phyloP scores from a whole-genome alignment of 176 grass and related monocot genomes.

The Phoenix dactylifera region DNA sequence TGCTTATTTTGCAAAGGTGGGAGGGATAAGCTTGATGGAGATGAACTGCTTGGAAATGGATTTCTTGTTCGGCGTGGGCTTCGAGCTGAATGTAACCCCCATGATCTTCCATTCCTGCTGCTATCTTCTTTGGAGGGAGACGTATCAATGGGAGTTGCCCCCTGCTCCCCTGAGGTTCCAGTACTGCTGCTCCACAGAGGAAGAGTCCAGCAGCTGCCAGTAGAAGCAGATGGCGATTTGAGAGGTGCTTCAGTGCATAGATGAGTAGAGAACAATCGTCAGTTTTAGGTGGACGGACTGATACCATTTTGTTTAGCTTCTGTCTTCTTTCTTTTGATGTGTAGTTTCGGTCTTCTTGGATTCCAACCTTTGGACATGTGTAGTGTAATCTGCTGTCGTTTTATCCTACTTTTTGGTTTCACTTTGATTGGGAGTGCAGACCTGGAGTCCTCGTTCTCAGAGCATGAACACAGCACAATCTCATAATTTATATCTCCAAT shows the following conservation, averaged over 20 bases:
- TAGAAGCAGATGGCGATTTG: constrained; percentile 30
- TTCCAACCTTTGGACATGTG: background rate
- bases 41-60: constrained; percentile 58
- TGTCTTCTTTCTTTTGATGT: background rate
- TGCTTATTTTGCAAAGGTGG: constrained; percentile 38
- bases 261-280: background rate
- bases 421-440: too few relatives aligned
- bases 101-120: constrained; percentile 40
- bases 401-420: too few relatives aligned
- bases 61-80: constrained; percentile 33
- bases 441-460: too few relatives aligned
- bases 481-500: too few relatives aligned
- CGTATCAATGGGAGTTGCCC: constrained; percentile 22
- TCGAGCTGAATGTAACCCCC: constrained; percentile 36
- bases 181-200: constrained; percentile 29
- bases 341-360: background rate
- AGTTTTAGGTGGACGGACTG: background rate
- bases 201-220: constrained; percentile 21
- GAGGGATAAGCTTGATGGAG: constrained; percentile 39
- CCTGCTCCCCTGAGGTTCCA: constrained; percentile 8
- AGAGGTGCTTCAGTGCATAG: constrained; percentile 12
- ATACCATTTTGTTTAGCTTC: constrained; percentile 2
- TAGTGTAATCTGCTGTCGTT: background rate
- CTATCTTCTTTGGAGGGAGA: constrained; percentile 30
- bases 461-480: too few relatives aligned